Base-by-base conservation (phyloP, 108 stramenopile genomes). In the Stephanodiscus minutulus region DNA sequence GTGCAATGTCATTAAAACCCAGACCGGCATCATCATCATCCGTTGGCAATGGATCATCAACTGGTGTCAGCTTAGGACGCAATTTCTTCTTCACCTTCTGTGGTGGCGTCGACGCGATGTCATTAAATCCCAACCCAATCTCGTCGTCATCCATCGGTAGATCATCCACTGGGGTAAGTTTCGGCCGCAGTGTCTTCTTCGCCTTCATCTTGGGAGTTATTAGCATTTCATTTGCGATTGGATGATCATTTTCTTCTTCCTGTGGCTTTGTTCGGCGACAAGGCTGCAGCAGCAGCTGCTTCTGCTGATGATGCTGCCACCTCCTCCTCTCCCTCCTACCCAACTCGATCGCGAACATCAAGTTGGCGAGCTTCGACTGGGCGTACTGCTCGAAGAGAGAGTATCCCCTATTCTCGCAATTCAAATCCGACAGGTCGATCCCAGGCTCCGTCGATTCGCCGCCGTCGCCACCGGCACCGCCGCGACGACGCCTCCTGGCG, bases 351-450 rank as follows among this genome's bases (percentile, higher is more conserved):
- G 88, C 77, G 77, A 91, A 93, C 47, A 94, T 61, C 22, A 96
- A 79, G 76, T 96, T 96, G 61, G 93, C 93, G 35, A 96, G 69
- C 74, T 96, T 96, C 20, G 85, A 82, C 59, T 88, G 88, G n/a
- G 84, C 81, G 68, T 96, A 96, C 70, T 92, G 91, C 47, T 83
- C 85, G 84, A 96, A 95, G 33, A 96, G 52, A 12, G 87, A 73
- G 53, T 96, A 96, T 10, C 33, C 52, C 25, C 52, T 82, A 0
- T 67, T 57, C 13, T 82, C 62, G 61, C 92, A 93, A 46, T 83
- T 78, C 50, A 91, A 70, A 73, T 96, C 96, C 8, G 78, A 57
- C 27, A 89, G 88, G 44, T 93, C 85, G 47, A 89, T 86, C 27
- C 86, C 86, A 17, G 64, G 53, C 39, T 80, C 66, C 36, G 1